phyloP scores from a whole-genome alignment of 805 yeast species.

The Nakazawaea laoshanensis region DNA sequence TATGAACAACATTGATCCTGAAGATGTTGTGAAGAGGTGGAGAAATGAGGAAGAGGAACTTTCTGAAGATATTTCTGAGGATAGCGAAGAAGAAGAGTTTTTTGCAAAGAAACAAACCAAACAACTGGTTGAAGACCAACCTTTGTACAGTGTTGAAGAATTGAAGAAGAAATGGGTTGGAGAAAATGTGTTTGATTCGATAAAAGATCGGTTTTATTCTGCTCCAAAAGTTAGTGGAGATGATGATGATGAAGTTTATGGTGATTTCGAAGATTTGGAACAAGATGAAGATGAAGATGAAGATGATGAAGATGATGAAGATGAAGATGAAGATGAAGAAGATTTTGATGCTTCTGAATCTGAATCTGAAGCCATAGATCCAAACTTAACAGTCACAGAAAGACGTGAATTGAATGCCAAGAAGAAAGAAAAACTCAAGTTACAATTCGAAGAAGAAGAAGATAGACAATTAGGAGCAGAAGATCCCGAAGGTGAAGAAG shows the following conservation, averaged over 20 bases:
- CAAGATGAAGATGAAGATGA: slow-evolving; percentile 23
- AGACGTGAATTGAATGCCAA: slow-evolving; percentile 77
- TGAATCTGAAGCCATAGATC: slow-evolving; percentile 33
- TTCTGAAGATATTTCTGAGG: slow-evolving; percentile 31
- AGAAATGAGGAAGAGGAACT: slow-evolving; percentile 37
- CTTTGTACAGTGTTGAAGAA: slow-evolving; percentile 27
- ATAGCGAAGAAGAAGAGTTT: slow-evolving; percentile 49
- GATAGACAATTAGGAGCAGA: slow-evolving; percentile 61
- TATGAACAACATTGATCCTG: slow-evolving; percentile 67
- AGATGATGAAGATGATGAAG: slow-evolving; percentile 25
- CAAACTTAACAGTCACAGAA: slow-evolving; percentile 52
- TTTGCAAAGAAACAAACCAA: slow-evolving; percentile 41
- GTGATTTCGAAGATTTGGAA: slow-evolving; percentile 34
- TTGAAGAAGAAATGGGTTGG: slow-evolving; percentile 36
- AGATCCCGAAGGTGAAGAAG: slow-evolving; percentile 81
- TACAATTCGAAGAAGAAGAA: slow-evolving; percentile 85
- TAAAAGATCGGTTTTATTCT: slow-evolving; percentile 41
- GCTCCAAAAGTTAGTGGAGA: slow-evolving; percentile 39
- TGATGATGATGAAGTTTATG: slow-evolving; percentile 22
- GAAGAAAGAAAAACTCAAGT: slow-evolving; percentile 79
- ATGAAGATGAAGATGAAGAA: slow-evolving; percentile 37
- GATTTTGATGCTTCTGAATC: slow-evolving; percentile 46
- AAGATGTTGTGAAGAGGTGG: slow-evolving; percentile 69
- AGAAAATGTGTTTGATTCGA: slow-evolving; percentile 26
- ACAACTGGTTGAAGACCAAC: slow-evolving; percentile 17